A percentile compares a stretch with the other conserved stretches of the same genome.
phyloP scores from a whole-genome alignment of 2,329 filamentous ascomycete species.

The Trichoderma asperellum region DNA sequence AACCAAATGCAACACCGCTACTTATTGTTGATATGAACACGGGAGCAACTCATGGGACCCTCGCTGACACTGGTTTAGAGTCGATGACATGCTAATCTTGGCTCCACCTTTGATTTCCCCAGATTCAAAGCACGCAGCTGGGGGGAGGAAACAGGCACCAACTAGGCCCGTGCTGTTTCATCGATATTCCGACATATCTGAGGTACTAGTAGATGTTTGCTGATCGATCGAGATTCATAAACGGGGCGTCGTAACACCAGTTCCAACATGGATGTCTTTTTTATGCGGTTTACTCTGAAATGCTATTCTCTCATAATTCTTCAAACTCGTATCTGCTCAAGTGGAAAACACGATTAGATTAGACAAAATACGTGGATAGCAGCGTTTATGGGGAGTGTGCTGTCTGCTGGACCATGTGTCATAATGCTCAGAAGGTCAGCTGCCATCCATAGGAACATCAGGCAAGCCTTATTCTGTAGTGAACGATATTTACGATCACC shows the following conservation, averaged over 20 bases:
- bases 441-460: background rate
- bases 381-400: no score
- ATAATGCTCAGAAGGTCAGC: background rate
- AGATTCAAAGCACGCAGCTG: background rate
- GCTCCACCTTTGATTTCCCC: background rate
- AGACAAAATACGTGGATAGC: background rate
- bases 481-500: background rate
- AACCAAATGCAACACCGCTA: no score
- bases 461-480: background rate
- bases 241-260: background rate
- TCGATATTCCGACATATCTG: background rate
- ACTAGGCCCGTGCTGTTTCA: background rate
- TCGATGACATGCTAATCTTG: background rate
- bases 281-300: background rate
- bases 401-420: background rate
- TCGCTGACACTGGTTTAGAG: background rate
- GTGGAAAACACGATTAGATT: background rate
- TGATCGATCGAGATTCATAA: constrained; percentile 7
- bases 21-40: background rate
- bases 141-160: background rate
- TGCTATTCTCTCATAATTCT: background rate
- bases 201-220: constrained; percentile 1
- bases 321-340: background rate
- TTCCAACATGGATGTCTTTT: background rate
- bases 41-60: constrained; percentile 6